Evolutionary conservation across 2,329 filamentous ascomycete species (phyloP), one percentile per base, ranked within the genome.

Genomic region (Scorias spongiosa): DNA sequence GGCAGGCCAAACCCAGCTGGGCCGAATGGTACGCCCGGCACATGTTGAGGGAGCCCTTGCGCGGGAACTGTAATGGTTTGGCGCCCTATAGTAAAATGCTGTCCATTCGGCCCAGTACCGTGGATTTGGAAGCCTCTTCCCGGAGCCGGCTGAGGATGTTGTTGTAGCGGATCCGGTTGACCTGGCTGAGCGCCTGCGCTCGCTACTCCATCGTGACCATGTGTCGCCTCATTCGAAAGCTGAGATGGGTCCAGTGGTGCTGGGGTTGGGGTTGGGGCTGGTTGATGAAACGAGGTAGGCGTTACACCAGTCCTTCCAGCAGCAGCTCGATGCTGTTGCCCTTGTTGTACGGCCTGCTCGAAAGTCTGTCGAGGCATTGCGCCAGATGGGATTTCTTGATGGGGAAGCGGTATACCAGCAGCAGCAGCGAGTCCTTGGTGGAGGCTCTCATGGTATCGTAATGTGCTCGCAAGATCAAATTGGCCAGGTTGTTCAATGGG

Each of bases 11-110:
- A 10, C 18, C 15, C 15, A n/a, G 38, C 5, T 5, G 18, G 12
- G 3, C 15, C 15, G 38, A 46, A 46, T n/a, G 45, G 45, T n/a
- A 46, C 14, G 17, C 42, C 45, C 26, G 43, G 30, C 9, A 42
- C 42, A 7, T 41, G 37, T 17, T 37, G 28, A 12, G 17, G 39
- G 26, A 26, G 17, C 17, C 34, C 26, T 34, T 29, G 39, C 42
- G 20, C 15, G 12, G 51, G 36, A 49, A 38, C n/a, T 48, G 46
- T 9, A 55, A 10, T 5, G 51, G 12, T 52, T 44, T 57, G 54
- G 14, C 56, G 57, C 40, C 57, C 55, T 26, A 58, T 51, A n/a
- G 52, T 49, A 28, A 58, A 51, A 1, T 51, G 51, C 36, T 58
- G 51, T 10, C 57, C 57, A 42, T 55, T 51, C 2, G 53, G 55